Evolutionary conservation across 1,139 yeast species (phyloP).

Genomic region (Starmera stellimalicola): DNA sequence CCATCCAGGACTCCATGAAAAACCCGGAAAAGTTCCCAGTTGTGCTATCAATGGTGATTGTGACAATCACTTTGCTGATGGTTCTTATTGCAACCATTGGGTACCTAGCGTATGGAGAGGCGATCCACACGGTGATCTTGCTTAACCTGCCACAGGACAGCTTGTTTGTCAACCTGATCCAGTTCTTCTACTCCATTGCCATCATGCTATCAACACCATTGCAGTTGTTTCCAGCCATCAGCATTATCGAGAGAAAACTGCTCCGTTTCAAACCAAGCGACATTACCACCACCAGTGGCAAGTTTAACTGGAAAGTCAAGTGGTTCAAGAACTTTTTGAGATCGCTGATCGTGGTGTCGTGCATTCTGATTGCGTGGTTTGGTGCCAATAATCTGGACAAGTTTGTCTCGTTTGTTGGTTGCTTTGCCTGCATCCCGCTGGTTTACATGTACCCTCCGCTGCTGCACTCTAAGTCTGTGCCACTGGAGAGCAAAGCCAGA

Average conservation of each 20-base stretch:
- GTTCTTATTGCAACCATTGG: slow-evolving; percentile 58
- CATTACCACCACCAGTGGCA: slow-evolving; percentile 42
- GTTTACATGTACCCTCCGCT: slow-evolving; percentile 80
- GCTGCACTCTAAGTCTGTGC: slow-evolving; percentile 40
- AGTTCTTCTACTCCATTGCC: slow-evolving; percentile 61
- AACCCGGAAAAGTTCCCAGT: slow-evolving; percentile 62
- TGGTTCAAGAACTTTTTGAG: slow-evolving; percentile 62
- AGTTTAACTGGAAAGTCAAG: slow-evolving; percentile 39
- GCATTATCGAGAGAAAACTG: slow-evolving; percentile 53
- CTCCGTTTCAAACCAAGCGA: too few relatives aligned
- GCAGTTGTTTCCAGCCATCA: slow-evolving; percentile 69
- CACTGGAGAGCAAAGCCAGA: slow-evolving; percentile 17
- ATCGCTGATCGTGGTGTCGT: slow-evolving; percentile 38
- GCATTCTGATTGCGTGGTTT: slow-evolving; percentile 43
- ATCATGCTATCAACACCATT: slow-evolving; percentile 68
- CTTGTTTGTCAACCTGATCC: slow-evolving; percentile 54
- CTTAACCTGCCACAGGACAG: slow-evolving; percentile 60
- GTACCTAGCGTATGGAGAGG: slow-evolving; percentile 58
- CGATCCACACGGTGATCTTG: slow-evolving; percentile 59
- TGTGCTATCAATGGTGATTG: slow-evolving; percentile 51
- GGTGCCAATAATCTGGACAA: slow-evolving; percentile 63
- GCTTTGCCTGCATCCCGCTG: slow-evolving; percentile 75
- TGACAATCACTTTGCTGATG: slow-evolving; percentile 50
- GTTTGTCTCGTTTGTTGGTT: slow-evolving; percentile 71
- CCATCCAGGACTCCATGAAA: slow-evolving; percentile 69